Base-by-base conservation (phyloP, 805 yeast species). In the Dipodascus geniculatus region DNA sequence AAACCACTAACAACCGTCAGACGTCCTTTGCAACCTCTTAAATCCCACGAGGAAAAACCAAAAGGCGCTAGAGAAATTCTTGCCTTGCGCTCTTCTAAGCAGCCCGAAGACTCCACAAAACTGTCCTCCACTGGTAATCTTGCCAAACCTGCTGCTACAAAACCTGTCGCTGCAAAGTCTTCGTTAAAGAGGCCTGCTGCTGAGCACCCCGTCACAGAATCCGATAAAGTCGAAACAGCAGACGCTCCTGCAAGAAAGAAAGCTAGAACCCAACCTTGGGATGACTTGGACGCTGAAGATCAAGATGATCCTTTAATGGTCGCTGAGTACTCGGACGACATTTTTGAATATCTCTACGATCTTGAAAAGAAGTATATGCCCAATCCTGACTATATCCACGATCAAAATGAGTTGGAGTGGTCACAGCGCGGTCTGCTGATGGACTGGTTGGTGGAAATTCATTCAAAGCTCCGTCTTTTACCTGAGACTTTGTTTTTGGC, bases 371-470 rank as follows among this genome's bases (percentile, higher is more conserved):
- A 78, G 62, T 87, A 91, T 49, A 71, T 87, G 63, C 96, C 89
- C 19, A 63, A 68, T 47, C 68, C 72, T 23, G 68, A 68, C 50
- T 87, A 86, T 65, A 68, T 86, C 38, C 74, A 71, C 57, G 75
- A 80, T 68, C 86, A 83, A 65, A 75, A 78, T 51, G 80, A 81
- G 56, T 68, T 87, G 60, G 80, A 84, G 61, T 95, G 96, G 54
- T 79, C 81, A 57, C 85, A 86, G 85, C 78, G 97, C 60, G 82
- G 88, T 4, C 85, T 89, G 52, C 71, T 89, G 55, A 87, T 89
- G n/a, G 96, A 90, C 69, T 89, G 97, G 97, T 74, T 89, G 60
- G 87, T 87, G 9, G 95, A 87, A 65, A 90, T 89, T 66, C 96
- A 88, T 71, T 74, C 81, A 60, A 78, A 87, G 65, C 89, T 89